Evolutionary conservation across 371 early-diverging fungal species (phyloP).

Genomic region (Mucor lusitanicus): DNA sequence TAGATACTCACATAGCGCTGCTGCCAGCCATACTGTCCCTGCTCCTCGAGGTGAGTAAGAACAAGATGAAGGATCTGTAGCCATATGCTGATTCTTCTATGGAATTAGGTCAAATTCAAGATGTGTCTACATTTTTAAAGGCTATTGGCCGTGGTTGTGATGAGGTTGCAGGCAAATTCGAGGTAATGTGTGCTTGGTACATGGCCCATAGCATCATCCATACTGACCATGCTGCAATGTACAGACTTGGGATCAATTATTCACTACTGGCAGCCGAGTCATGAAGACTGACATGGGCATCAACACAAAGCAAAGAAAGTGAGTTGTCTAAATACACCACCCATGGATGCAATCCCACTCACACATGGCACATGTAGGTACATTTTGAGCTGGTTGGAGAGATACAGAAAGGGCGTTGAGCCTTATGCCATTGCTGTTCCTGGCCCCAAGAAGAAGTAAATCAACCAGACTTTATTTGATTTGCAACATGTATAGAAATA

Average conservation of each 20-base stretch:
- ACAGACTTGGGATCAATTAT: conserved; percentile 70
- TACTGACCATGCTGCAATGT: not conserved
- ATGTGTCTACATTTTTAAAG: conserved; percentile 50
- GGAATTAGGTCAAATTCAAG: conserved; percentile 45
- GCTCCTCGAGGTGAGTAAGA: conserved; percentile 22
- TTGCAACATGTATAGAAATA: not conserved
- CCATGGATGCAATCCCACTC: not conserved
- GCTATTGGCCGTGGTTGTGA: conserved; percentile 66
- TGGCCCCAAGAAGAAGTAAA: conserved; percentile 24
- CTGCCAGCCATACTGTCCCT: conserved; percentile 20
- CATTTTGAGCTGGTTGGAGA: conserved; percentile 58
- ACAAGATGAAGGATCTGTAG: too few species aligned
- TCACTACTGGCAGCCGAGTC: conserved; percentile 42
- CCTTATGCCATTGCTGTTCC: conserved; percentile 42
- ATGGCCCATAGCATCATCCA: not conserved
- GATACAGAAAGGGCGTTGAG: conserved; percentile 49
- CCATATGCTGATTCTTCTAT: not conserved
- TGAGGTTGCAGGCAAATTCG: conserved; percentile 57
- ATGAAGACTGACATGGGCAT: conserved; percentile 60
- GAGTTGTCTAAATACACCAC: not conserved
- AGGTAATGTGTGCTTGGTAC: conserved; percentile 26
- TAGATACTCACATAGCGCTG: conserved; percentile 24
- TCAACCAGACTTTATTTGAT: not conserved
- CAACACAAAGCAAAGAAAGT: conserved; percentile 45
- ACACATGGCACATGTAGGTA: conserved; percentile 32